Evolutionary conservation across 768 basidiomycete genomes (phyloP), one percentile per base, ranked within the genome.

Genomic region (Termitomyces sp.): DNA sequence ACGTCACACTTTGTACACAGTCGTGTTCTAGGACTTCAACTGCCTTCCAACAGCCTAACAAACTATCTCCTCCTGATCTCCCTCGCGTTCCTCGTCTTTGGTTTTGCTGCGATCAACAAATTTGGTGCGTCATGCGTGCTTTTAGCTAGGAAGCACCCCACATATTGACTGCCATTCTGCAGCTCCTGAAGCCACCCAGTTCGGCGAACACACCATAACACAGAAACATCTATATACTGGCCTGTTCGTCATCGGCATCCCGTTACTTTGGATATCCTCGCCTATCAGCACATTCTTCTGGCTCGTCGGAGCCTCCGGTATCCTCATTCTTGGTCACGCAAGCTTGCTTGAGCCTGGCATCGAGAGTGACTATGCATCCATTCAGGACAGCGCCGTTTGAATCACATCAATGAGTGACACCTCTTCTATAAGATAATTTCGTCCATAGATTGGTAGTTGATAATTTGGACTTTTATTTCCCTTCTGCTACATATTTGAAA

Each of bases 211-310:
- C 64, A 82, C 87, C 60, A 79, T 98, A 66, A 96, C 94, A 9
- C 96, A 96, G 72, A 93, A 94, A 73, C 84, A 87, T 63, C 84
- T 96, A 52, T 98, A 97, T 79, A 89, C 83, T 45, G 86, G 76
- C 46, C 88, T 98, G 34, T 96, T 98, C 76, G 87, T 94, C 65
- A 89, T 97, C 69, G 96, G 96, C 51, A 80, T 97, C 56, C 94
- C 94, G 2, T 80, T 98, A 54, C 84, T 98, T 61, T 93, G 87
- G 86, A 75, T 83, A 70, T 77, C 90, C 6, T 87, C 87, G 34
- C 91, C 92, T 5, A 78, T 93, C 68, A 74, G 80, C 78, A 91
- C 92, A 31, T 86, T 98, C 76, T 97, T 98, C 83, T 96, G 94
- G 93, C 82, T 98, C 67, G 87, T 96, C 62, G 94, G 95, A 20